phyloP scores from a whole-genome alignment of 495 filamentous ascomycete species.

The Thermochaetoides thermophila region DNA sequence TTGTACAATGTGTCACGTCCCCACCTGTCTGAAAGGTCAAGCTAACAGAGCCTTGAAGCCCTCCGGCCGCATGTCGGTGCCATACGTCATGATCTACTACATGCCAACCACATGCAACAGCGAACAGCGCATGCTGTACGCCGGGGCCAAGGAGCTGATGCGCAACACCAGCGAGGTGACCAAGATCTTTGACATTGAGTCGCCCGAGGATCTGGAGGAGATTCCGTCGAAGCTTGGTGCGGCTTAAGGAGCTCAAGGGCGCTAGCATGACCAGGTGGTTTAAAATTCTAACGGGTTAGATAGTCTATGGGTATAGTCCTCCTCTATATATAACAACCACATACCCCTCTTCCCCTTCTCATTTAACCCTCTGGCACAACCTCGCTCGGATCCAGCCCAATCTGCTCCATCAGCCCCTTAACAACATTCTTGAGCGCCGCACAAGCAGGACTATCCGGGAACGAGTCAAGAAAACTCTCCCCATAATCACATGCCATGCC shows the following conservation, averaged over 20 bases:
- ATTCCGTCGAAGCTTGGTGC: conserved; percentile 53
- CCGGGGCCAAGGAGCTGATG: conserved; percentile 87
- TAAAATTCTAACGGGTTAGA: conserved; percentile 2
- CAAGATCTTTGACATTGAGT: conserved; percentile 64
- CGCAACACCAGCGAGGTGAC: conserved; percentile 76
- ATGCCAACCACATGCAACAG: conserved; percentile 78
- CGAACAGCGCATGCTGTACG: conserved; percentile 82
- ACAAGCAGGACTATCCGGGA: conserved; percentile 81
- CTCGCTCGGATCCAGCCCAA: conserved; percentile 36
- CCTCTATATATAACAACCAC: not conserved
- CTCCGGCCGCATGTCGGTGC: conserved; percentile 35
- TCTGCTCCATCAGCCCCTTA: conserved; percentile 44
- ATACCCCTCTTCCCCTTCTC: conserved; percentile 2
- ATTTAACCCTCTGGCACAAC: conserved; percentile 14
- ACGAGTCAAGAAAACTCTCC: conserved; percentile 91
- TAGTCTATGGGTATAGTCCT: not conserved
- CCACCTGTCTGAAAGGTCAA: not conserved
- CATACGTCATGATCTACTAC: conserved; percentile 89
- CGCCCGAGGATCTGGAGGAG: conserved; percentile 57
- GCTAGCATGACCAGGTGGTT: not conserved
- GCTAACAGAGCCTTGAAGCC: conserved; percentile 12
- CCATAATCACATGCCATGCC: conserved; percentile 95
- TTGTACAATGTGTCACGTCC: too few species aligned
- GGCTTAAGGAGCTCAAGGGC: conserved; percentile 10
- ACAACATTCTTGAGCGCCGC: conserved; percentile 65